Percentiles rank a stretch among this genome's conserved stretches.
phyloP scores from a whole-genome alignment of 1,284 basidiomycete species.

The Irpex sp. region DNA sequence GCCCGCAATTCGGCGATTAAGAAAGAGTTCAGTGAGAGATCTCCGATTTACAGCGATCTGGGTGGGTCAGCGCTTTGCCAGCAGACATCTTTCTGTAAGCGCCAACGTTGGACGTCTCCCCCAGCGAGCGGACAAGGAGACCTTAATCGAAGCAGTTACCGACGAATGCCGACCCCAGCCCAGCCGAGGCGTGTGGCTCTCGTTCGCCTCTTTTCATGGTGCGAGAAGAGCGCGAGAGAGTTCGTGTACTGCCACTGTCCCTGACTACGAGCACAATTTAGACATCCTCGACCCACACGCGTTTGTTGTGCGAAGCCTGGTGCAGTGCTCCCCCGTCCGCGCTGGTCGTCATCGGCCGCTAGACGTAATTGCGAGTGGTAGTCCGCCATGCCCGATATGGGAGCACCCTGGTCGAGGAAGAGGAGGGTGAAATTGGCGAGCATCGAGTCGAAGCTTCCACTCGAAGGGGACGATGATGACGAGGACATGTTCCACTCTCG shows the following conservation, averaged over 20 bases:
- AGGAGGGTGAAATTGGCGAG: background rate
- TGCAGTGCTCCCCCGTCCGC: no score
- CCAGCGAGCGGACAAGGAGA: background rate
- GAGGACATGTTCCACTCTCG: no score
- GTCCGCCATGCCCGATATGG: no score
- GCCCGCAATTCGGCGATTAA: background rate
- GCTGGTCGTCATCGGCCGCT: no score
- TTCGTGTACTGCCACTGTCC: background rate
- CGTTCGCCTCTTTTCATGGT: background rate
- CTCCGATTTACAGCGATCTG: background rate
- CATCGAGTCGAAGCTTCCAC: background rate
- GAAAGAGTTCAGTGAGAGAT: background rate
- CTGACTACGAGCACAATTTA: background rate
- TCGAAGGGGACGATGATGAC: no score
- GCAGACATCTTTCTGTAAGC: background rate
- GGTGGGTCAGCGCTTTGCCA: background rate
- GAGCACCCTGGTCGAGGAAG: no score
- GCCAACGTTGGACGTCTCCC: background rate
- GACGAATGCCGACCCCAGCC: background rate
- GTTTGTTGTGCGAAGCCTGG: no score
- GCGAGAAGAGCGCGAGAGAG: background rate
- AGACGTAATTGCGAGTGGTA: no score
- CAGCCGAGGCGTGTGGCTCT: no score
- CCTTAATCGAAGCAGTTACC: background rate
- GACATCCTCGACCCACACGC: no score